Evolutionary conservation across 495 filamentous ascomycete genomes (phyloP).

Genomic region (Parathielavia hyrcaniae): DNA sequence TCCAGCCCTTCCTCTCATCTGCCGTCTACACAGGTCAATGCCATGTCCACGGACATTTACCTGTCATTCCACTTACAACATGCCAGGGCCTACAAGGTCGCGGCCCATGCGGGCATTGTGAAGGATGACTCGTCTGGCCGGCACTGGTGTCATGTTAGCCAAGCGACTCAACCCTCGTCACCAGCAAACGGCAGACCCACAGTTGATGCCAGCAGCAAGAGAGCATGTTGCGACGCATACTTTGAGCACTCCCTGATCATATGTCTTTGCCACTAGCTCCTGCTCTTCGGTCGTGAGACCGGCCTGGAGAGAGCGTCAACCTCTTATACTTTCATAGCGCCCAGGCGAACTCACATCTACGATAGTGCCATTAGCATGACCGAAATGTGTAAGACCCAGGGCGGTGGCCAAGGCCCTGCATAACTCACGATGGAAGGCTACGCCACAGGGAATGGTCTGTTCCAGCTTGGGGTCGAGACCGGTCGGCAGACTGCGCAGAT

Average conservation of each 20-base stretch:
- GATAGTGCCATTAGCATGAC: neutral
- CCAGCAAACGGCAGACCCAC: constrained; percentile 23
- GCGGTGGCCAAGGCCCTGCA: neutral
- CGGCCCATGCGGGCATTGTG: constrained; percentile 73
- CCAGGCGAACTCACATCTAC: constrained; percentile 14
- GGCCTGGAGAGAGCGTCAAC: constrained; percentile 45
- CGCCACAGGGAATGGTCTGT: constrained; percentile 57
- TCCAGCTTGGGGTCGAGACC: constrained; percentile 64
- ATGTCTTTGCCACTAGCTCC: constrained; percentile 65
- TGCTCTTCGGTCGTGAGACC: constrained; percentile 77
- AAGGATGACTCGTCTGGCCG: constrained; percentile 70
- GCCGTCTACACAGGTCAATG: constrained; percentile 46
- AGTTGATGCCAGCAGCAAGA: constrained; percentile 79
- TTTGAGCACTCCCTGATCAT: constrained; percentile 62
- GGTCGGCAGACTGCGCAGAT: constrained; percentile 59
- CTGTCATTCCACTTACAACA: constrained; percentile 49
- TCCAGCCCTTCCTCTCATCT: constrained; percentile 80
- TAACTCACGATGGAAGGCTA: constrained; percentile 65
- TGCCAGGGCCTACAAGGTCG: constrained; percentile 68
- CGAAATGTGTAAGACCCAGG: neutral
- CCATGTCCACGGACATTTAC: constrained; percentile 10
- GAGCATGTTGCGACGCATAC: constrained; percentile 77
- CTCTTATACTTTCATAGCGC: neutral
- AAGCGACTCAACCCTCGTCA: neutral
- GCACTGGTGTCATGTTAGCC: constrained; percentile 21